Percentiles rank a stretch among this genome's conserved stretches.
Evolutionary conservation across 345 rosid species (phyloP).

Genomic region (Theobroma cacao): DNA sequence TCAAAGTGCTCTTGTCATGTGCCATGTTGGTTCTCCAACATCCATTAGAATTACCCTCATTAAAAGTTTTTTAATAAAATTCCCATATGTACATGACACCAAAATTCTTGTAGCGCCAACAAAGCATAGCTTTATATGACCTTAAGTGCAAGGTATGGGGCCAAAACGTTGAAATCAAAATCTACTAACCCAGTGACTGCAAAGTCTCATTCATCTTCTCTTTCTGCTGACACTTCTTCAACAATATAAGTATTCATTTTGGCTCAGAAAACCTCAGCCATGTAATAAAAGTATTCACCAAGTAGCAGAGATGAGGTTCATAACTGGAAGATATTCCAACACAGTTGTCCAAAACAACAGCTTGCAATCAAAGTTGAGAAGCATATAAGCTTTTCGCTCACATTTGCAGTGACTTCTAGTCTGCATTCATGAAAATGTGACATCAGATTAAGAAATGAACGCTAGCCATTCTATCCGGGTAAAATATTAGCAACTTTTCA

Average conservation of each 20-base stretch:
- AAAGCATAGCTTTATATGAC: neutral
- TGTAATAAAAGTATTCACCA: neutral
- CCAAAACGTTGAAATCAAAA: neutral
- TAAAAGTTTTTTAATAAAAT: no score
- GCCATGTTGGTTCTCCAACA: no score
- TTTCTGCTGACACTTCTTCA: neutral
- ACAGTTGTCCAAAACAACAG: neutral
- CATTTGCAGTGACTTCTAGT: neutral
- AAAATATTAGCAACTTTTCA: neutral
- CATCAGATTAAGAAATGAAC: neutral
- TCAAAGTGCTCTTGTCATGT: no score
- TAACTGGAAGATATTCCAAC: neutral
- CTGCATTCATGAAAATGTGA: neutral
- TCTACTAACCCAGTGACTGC: neutral
- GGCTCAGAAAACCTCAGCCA: neutral
- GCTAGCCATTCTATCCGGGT: neutral
- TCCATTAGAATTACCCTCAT: no score
- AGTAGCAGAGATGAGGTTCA: neutral
- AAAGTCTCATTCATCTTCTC: neutral
- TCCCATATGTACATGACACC: no score
- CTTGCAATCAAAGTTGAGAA: neutral
- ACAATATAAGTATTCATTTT: neutral
- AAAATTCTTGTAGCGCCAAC: no score
- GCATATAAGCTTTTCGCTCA: neutral
- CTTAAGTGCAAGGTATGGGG: neutral